Evolutionary conservation across 257 asterid genomes (phyloP), one percentile per base, ranked within the genome.

Genomic region (Fraxinus excelsior): DNA sequence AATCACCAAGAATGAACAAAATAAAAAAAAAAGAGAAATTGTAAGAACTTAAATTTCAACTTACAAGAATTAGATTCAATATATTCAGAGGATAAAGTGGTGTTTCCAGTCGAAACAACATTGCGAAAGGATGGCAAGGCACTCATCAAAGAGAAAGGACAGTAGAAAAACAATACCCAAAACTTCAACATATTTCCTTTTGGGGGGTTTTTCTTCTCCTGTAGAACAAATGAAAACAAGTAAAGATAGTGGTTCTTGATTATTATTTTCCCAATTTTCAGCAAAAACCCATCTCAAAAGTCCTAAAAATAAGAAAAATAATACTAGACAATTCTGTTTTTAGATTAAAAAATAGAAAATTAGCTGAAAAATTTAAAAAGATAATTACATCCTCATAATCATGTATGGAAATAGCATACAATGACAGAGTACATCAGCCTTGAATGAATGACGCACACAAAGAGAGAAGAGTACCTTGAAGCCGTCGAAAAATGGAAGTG

Each of bases 41-140:
- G 3, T 19, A 56, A 76, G 56, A 51, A 38, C 14, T 14, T 16
- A 28, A 51, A 51, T 26, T 6, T 51, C 34, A 51, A 80, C 83
- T 42, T 34, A 74, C 79, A 79, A 70, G 74, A 80, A 53, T 74
- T 74, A 79, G 79, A 78, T 70, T 79, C 76, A 42, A 79, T 74
- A 21, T 3, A 76, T 21, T 74, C 80, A 32, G 74, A 80, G 26
- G 83, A 58, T 31, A 56, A 74, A 31, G 76, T 53, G 72, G 75
- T 58, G 23, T 64, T 80, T 10, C 83, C 68, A 2, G 31, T 74
- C 80, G 70, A 74, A 26, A 74, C 25, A 0, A 80, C 75, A 74
- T 72, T 80, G 5, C 70, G 76, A 68, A 31, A 13, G 53, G 68
- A 53, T 37, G 74, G 25, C 0, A 44, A 44, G 16, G 53, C n/a